Conservation (phyloP, 2,329 filamentous ascomycete species). For the Ambrosiella xylebori region DNA sequence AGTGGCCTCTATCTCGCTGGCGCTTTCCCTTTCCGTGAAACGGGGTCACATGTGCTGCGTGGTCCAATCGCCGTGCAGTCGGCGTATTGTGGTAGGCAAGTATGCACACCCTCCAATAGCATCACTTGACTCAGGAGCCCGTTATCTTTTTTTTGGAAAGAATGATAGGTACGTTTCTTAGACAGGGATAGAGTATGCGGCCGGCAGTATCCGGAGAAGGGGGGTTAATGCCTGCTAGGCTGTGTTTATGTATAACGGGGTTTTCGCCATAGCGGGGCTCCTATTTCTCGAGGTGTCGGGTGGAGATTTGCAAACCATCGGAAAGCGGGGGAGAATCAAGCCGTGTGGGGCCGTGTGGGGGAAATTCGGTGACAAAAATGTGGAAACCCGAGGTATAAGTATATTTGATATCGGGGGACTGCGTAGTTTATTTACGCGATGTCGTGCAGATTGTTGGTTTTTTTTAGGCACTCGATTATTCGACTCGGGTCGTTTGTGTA, state of each 20-base stretch:
- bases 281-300: not conserved
- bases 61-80: slow-evolving; percentile 9
- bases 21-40: slow-evolving; percentile 5
- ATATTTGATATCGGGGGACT: no score
- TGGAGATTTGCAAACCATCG: not conserved
- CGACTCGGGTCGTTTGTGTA: no score
- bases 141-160: not conserved
- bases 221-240: not conserved
- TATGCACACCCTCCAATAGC: slow-evolving; percentile 7
- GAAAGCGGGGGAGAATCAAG: no score
- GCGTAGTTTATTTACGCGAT: no score
- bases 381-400: no score
- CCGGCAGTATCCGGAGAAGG: not conserved
- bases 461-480: no score
- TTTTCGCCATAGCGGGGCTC: not conserved
- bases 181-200: not conserved
- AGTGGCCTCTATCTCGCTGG: slow-evolving; percentile 3
- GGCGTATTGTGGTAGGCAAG: not conserved
- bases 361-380: no score
- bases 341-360: no score
- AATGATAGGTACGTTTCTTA: not conserved
- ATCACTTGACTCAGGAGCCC: slow-evolving; percentile 1
- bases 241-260: slow-evolving; percentile 5
- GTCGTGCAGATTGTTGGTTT: no score
- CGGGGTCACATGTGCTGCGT: slow-evolving; percentile 5